phyloP scores from a whole-genome alignment of 768 basidiomycete genomes.

The Rhodotorula paludigena region DNA sequence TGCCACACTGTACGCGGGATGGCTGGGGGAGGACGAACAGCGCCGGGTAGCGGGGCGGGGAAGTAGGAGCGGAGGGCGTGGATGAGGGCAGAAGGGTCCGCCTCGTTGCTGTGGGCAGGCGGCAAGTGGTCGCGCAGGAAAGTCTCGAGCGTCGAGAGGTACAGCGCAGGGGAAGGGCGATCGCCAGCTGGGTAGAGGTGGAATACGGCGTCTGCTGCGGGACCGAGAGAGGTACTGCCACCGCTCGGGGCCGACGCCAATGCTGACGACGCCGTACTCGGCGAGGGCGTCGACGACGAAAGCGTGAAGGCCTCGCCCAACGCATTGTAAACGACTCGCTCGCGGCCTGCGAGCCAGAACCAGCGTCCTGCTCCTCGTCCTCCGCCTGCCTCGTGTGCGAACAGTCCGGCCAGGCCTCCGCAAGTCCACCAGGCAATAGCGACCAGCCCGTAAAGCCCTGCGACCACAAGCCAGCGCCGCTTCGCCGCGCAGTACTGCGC shows the following conservation, averaged over 20 bases:
- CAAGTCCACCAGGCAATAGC: neutral
- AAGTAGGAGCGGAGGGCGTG: slow-evolving; percentile 35
- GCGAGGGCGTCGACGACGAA: neutral
- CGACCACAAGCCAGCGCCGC: neutral
- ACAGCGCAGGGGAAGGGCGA: slow-evolving; percentile 6
- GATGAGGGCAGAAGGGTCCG: slow-evolving; percentile 30
- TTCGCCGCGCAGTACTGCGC: neutral
- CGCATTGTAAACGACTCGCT: neutral
- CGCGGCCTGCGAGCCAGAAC: neutral
- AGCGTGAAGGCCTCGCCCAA: neutral
- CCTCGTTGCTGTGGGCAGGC: slow-evolving; percentile 10
- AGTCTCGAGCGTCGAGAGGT: slow-evolving; percentile 28
- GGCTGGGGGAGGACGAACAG: neutral
- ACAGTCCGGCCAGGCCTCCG: too few species aligned
- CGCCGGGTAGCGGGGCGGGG: slow-evolving; percentile 11
- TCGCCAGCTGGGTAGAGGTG: slow-evolving; percentile 16
- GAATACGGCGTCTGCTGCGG: slow-evolving; percentile 32
- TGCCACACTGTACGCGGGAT: slow-evolving; percentile 35
- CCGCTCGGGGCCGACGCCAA: neutral
- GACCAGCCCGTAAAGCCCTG: neutral
- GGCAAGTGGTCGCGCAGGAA: slow-evolving; percentile 34
- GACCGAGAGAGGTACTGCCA: slow-evolving; percentile 22
- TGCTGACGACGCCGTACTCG: neutral
- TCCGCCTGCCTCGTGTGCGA: too few species aligned
- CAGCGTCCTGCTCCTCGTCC: too few species aligned